Conservation (phyloP, 192 early-diverging fungal genomes). For the Dimargaris cristalligena region DNA sequence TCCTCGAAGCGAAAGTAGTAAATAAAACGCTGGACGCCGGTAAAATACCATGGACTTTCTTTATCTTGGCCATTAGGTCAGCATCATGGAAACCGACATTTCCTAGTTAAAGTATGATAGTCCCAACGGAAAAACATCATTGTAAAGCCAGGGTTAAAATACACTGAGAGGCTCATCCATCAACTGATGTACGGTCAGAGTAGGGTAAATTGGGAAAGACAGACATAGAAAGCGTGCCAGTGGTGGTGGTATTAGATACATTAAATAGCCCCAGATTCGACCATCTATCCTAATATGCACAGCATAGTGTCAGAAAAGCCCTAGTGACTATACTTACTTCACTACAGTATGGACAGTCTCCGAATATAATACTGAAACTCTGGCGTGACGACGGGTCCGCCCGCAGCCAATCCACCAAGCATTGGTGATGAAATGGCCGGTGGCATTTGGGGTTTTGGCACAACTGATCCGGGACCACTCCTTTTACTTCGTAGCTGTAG, state of each 20-base stretch:
- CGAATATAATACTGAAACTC: constrained; percentile 6
- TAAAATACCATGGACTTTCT: no score
- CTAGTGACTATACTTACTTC: neutral
- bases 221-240: neutral
- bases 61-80: no score
- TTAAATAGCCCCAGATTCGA: no score
- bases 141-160: neutral
- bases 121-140: no score
- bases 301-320: neutral
- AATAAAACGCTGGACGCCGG: no score
- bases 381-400: constrained; percentile 8
- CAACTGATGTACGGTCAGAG: neutral
- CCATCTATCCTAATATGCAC: no score
- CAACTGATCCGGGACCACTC: neutral
- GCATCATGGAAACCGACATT: no score
- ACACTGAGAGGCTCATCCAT: neutral
- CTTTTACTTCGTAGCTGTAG: neutral
- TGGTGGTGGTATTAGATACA: neutral
- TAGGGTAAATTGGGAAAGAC: neutral
- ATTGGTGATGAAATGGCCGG: neutral
- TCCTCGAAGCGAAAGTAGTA: no score
- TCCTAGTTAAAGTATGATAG: no score
- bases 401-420: constrained; percentile 6
- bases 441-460: constrained; percentile 1
- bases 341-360: constrained; percentile 7